These are phyloP conservation scores for Marasmius fiardii DNA, from an alignment of 1,284 basidiomycete species.

Conservation along the genomic window DNA sequence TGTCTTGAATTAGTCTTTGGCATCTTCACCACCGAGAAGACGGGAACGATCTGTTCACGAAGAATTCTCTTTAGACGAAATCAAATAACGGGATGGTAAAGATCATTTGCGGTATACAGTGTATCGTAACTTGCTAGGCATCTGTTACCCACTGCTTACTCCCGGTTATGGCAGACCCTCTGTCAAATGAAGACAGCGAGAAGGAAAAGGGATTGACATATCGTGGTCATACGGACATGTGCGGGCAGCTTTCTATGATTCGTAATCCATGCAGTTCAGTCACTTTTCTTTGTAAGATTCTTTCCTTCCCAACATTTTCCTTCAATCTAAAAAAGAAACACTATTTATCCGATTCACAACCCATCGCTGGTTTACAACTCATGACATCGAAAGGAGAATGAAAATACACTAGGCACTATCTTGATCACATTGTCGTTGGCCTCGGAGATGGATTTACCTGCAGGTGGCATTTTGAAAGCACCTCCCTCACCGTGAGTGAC, in stretches of 20 bases:
- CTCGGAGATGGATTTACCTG: conserved; percentile 43
- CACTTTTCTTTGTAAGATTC: conserved; percentile 6
- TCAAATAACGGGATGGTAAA: conserved; percentile 16
- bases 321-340: not conserved
- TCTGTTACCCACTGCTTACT: not conserved
- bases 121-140: conserved; percentile 13
- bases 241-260: not conserved
- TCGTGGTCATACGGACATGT: conserved; percentile 17
- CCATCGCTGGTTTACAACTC: conserved; percentile 16
- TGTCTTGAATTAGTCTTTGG: conserved; percentile 13
- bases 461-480: conserved; percentile 34
- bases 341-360: conserved; percentile 14
- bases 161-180: conserved; percentile 12
- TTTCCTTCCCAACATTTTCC: not conserved
- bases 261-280: conserved; percentile 1
- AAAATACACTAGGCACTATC: conserved; percentile 15
- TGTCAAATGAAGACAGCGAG: conserved; percentile 14
- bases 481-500: conserved; percentile 18
- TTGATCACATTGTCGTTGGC: conserved; percentile 28
- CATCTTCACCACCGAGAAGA: conserved; percentile 14
- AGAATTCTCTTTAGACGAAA: conserved; percentile 5
- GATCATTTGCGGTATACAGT: conserved; percentile 18
- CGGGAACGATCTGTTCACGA: conserved; percentile 7
- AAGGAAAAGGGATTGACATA: conserved; percentile 13
- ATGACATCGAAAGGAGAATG: conserved; percentile 13